Base-by-base conservation (phyloP, 305 asterid genomes). In the Solanum hybrid region DNA sequence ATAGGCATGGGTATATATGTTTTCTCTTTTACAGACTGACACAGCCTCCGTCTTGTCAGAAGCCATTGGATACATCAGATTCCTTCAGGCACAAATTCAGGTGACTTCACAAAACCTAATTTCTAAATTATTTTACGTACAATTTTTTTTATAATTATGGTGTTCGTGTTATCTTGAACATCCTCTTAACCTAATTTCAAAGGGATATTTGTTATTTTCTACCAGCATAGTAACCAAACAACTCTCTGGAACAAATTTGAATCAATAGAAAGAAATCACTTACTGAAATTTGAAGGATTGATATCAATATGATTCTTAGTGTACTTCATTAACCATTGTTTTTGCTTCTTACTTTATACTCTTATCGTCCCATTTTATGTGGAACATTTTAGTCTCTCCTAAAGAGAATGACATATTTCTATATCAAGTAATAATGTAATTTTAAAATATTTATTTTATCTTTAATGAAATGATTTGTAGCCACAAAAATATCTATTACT, bases 41-140 rank as follows among this genome's bases (percentile, higher is more conserved):
- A 95, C 98, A 15, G 98, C 98, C 89, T 96, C 98, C 87, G 98
- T 96, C 91, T 93, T 96, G 96, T 94, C 97, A 93, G 98, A 96
- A 91, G 95, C 97, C 91, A 95, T 96, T 90, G 96, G 98, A 38
- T 94, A 94, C 91, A 95, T 96, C 93, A 94, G 95, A 96, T 96
- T 96, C 97, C 98, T 95, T 92, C 98, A 95, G 78, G 92, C 93
- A 86, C 98, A 95, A 90, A 96, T 96, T 93, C 94, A 96, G 98
- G 27, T 71, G 17, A 71, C 14, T 26, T 71, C 32, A 71, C 34
- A 71, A 64, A 64, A 64, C 29, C 29, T 64, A 64, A 64, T 64
- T 64, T 64, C 73, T 56, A 56, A 51, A 42, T 5, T 42, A 42
- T 5, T 17, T 42, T 42, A 13, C 12, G 4, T 40, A n/a, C n/a